These are phyloP conservation scores for Coffea eugenioides DNA, from an alignment of 257 asterid species.

Conservation along the genomic window DNA sequence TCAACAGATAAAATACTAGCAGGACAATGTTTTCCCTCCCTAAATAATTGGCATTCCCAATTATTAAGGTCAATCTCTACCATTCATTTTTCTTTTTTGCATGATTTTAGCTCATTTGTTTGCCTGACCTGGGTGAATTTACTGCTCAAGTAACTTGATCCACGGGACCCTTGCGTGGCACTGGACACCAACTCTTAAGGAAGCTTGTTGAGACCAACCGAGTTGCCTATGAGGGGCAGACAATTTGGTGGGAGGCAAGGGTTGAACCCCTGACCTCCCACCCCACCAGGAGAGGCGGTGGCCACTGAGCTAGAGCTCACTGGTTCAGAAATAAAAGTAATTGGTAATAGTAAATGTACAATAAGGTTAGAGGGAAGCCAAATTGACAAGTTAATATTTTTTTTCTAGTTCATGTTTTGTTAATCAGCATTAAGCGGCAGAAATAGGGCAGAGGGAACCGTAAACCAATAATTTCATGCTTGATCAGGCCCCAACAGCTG, in stretches of 20 bases:
- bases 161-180: no score
- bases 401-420: not conserved
- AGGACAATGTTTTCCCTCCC: conserved; percentile 1
- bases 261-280: no score
- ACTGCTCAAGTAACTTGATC: not conserved
- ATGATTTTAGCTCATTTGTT: not conserved
- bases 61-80: not conserved
- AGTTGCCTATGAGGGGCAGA: no score
- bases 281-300: no score
- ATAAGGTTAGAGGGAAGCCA: not conserved
- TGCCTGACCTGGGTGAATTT: not conserved
- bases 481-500: not conserved
- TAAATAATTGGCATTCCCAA: not conserved
- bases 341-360: not conserved
- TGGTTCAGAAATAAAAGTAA: no score
- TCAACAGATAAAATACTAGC: not conserved
- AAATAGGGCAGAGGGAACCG: no score
- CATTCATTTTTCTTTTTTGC: not conserved
- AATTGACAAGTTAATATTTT: not conserved
- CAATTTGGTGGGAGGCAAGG: no score
- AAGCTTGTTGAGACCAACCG: no score
- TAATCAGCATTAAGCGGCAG: not conserved
- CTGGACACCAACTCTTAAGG: no score
- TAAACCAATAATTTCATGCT: not conserved
- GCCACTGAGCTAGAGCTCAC: no score